Percentiles rank a stretch among this genome's conserved stretches.
Conservation (phyloP, 805 yeast genomes). For the Kluyveromyces starmeri region DNA sequence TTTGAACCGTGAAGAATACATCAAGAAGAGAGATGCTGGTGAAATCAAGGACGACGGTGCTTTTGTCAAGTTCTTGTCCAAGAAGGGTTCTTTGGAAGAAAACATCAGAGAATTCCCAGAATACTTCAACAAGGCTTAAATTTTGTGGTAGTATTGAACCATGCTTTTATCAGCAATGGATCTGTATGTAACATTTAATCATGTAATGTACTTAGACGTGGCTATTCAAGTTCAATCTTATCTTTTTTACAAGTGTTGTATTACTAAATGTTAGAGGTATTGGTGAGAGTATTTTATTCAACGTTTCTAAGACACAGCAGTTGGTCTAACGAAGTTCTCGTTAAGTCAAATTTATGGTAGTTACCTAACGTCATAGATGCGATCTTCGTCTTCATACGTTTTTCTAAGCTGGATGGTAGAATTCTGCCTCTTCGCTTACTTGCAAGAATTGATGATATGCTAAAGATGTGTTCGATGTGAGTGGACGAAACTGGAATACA, state of each 20-base stretch:
- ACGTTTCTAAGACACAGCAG: no score
- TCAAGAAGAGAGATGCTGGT: slow-evolving; percentile 89
- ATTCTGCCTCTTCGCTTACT: slow-evolving; percentile 4
- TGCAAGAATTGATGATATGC: slow-evolving; percentile 4
- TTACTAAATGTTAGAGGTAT: no score
- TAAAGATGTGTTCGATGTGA: slow-evolving; percentile 5
- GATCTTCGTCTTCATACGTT: slow-evolving; percentile 4
- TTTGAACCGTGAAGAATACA: slow-evolving; percentile 95
- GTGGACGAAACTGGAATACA: slow-evolving; percentile 5
- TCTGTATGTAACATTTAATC: no score
- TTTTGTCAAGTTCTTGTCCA: slow-evolving; percentile 95
- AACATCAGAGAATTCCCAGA: slow-evolving; percentile 94
- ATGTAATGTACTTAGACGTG: no score
- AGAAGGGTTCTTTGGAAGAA: slow-evolving; percentile 88
- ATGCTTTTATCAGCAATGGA: no score
- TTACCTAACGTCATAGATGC: slow-evolving; percentile 3
- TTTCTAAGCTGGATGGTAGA: slow-evolving; percentile 1
- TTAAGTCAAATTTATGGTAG: slow-evolving; percentile 3
- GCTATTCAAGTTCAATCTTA: no score
- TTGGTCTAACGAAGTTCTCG: slow-evolving; percentile 1
- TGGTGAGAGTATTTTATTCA: no score
- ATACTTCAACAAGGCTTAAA: slow-evolving; percentile 44
- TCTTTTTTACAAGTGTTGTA: no score
- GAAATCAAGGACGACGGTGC: slow-evolving; percentile 99
- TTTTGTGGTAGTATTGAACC: no score